These are phyloP conservation scores for Zizania palustris DNA, from an alignment of 202 grass and related monocot species.

Conservation along the genomic window DNA sequence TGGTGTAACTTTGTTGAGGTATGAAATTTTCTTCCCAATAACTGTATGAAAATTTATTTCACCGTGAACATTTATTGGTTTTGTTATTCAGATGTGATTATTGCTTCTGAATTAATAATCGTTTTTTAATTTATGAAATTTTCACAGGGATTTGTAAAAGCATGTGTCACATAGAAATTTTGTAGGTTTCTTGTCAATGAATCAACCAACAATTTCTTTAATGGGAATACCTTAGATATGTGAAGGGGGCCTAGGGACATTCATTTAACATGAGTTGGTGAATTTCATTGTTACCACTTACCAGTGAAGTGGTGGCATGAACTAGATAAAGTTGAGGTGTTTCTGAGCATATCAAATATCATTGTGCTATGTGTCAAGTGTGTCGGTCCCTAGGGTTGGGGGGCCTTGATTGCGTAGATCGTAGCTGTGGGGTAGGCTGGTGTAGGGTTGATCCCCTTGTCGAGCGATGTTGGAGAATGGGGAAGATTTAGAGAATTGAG, in stretches of 20 bases:
- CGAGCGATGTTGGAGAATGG: too few relatives aligned
- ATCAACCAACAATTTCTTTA: background rate
- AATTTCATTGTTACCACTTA: conserved; percentile 24
- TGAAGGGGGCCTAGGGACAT: too few relatives aligned
- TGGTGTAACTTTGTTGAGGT: conserved; percentile 97
- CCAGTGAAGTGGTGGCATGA: background rate
- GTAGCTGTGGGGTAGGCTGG: too few relatives aligned
- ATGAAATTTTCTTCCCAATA: conserved; percentile 20
- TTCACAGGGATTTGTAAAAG: conserved; percentile 4
- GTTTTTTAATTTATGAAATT: conserved; percentile 23
- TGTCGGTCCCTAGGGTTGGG: too few relatives aligned
- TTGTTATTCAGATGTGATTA: background rate
- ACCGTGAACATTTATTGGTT: background rate
- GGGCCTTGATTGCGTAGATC: too few relatives aligned
- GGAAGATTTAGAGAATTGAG: too few relatives aligned
- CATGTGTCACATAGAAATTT: background rate
- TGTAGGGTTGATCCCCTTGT: too few relatives aligned
- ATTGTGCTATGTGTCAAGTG: too few relatives aligned
- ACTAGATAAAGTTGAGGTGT: background rate
- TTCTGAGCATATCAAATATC: background rate
- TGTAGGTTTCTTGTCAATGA: background rate
- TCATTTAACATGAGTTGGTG: background rate
- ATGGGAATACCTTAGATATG: too few relatives aligned
- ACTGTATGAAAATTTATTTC: background rate
- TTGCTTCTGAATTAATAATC: background rate